phyloP scores from a whole-genome alignment of 2,329 filamentous ascomycete species.

The Phialemonium atrogriseum region DNA sequence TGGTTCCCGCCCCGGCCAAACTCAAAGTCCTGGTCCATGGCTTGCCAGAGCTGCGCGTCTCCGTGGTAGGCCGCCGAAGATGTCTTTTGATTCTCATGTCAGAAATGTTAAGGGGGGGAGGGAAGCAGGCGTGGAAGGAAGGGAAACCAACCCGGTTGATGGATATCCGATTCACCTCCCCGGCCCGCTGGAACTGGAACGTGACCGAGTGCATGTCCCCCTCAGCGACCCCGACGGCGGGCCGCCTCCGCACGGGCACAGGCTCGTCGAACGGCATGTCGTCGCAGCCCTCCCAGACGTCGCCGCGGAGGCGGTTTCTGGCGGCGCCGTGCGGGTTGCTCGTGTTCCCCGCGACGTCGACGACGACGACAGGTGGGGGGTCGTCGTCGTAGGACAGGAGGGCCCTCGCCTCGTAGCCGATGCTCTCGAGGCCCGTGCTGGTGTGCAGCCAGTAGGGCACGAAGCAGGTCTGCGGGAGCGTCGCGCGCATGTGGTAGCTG shows the following conservation, averaged over 20 bases:
- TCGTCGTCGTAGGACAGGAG: slow-evolving; percentile 21
- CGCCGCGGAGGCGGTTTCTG: slow-evolving; percentile 17
- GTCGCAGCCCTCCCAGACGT: slow-evolving; percentile 24
- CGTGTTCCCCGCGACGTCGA: slow-evolving; percentile 17
- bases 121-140: too few relatives aligned
- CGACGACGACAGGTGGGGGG: slow-evolving; percentile 7
- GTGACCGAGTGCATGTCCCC: slow-evolving; percentile 23
- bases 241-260: slow-evolving; percentile 18
- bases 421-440: slow-evolving; percentile 18
- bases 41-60: slow-evolving; percentile 26
- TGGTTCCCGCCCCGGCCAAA: slow-evolving; percentile 19
- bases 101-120: too few relatives aligned
- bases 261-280: slow-evolving; percentile 27
- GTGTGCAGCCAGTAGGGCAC: slow-evolving; percentile 24
- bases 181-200: slow-evolving; percentile 25
- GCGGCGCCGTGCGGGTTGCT: slow-evolving; percentile 22
- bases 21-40: slow-evolving; percentile 19
- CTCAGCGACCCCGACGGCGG: slow-evolving; percentile 20
- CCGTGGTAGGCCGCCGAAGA: slow-evolving; percentile 20
- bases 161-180: slow-evolving; percentile 26
- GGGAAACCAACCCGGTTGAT: slow-evolving; percentile 21
- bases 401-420: slow-evolving; percentile 18
- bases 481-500: slow-evolving; percentile 27
- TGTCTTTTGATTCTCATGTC: too few relatives aligned
- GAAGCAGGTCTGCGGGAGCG: slow-evolving; percentile 23